phyloP scores from a whole-genome alignment of 2,329 filamentous ascomycete genomes.

The Cladophialophora carrionii region DNA sequence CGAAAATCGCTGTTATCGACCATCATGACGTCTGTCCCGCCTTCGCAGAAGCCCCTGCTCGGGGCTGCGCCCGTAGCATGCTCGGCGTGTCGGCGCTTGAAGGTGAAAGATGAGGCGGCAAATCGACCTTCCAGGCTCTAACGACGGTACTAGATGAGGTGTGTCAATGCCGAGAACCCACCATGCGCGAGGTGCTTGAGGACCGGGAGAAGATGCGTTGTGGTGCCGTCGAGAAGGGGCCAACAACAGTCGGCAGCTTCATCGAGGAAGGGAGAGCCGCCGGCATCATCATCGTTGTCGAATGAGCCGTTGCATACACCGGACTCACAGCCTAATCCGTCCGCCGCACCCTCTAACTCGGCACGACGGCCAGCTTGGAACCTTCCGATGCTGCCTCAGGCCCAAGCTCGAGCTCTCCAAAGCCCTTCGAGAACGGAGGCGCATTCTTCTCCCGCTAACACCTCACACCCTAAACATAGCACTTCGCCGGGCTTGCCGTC shows the following conservation, averaged over 20 bases:
- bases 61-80: slow-evolving; percentile 20
- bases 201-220: slow-evolving; percentile 14
- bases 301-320: not conserved
- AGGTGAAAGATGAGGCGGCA: slow-evolving; percentile 14
- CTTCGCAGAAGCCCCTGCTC: slow-evolving; percentile 16
- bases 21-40: slow-evolving; percentile 4
- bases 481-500: slow-evolving; percentile 13
- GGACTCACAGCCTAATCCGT: not conserved
- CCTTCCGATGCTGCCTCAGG: not conserved
- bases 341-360: not conserved
- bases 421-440: slow-evolving; percentile 7
- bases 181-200: slow-evolving; percentile 14
- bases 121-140: not conserved
- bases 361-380: not conserved
- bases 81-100: slow-evolving; percentile 18
- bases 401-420: not conserved
- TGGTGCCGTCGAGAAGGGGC: slow-evolving; percentile 17
- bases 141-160: slow-evolving; percentile 17
- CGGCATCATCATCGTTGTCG: not conserved
- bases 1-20: not conserved
- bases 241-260: slow-evolving; percentile 7
- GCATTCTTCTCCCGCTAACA: slow-evolving; percentile 14
- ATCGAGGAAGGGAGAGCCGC: slow-evolving; percentile 6
- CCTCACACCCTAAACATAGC: slow-evolving; percentile 1
- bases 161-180: slow-evolving; percentile 15